Conservation (phyloP, 495 filamentous ascomycete genomes). For the Hypoxylon fuscum region DNA sequence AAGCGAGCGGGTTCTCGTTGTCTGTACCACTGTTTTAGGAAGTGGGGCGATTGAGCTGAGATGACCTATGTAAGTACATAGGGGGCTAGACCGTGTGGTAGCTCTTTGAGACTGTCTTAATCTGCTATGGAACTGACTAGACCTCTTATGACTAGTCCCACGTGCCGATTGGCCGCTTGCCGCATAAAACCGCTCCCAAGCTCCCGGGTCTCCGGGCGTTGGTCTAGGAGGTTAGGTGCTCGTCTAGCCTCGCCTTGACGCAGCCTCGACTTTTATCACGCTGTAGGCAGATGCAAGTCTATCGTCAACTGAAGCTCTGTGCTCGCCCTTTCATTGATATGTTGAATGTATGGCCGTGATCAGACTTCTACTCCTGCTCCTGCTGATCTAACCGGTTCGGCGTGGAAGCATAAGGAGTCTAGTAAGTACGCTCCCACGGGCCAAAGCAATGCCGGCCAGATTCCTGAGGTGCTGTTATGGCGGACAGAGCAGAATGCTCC, state of each 20-base stretch:
- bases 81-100: constrained; percentile 26
- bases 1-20: constrained; percentile 32
- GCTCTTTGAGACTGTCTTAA: constrained; percentile 22
- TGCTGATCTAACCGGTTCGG: too few species aligned
- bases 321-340: background rate
- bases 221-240: too few species aligned
- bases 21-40: constrained; percentile 26
- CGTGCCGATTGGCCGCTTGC: constrained; percentile 13
- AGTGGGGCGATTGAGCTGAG: constrained; percentile 38
- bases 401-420: too few species aligned
- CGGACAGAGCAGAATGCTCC: too few species aligned
- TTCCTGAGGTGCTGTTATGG: too few species aligned
- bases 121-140: background rate
- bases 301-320: constrained; percentile 26
- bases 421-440: too few species aligned
- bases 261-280: constrained; percentile 16
- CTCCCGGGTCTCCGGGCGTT: constrained; percentile 22
- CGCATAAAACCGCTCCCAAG: constrained; percentile 21
- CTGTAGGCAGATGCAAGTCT: constrained; percentile 17
- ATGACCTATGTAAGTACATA: constrained; percentile 16
- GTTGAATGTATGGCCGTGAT: background rate
- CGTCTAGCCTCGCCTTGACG: too few species aligned
- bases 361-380: constrained; percentile 8
- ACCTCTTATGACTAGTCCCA: constrained; percentile 15
- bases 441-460: too few species aligned